phyloP scores from a whole-genome alignment of 495 filamentous ascomycete species.

The Daldinia bambusicola region DNA sequence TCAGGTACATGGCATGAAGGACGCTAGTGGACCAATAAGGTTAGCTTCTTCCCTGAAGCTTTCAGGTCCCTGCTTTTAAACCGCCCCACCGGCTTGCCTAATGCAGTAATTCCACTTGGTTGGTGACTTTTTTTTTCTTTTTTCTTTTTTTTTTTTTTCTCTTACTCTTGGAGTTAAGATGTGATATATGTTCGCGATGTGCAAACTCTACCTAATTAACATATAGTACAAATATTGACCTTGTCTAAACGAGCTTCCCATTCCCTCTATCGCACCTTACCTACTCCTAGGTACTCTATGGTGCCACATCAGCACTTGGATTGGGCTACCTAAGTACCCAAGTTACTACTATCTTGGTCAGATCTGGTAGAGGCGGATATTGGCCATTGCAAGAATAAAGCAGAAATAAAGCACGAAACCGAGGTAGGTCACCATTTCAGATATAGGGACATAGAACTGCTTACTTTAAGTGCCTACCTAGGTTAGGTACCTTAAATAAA shows the following conservation, averaged over 20 bases:
- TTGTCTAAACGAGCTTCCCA: background rate
- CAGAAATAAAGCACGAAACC: background rate
- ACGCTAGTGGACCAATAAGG: slow-evolving; percentile 26
- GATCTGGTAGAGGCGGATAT: background rate
- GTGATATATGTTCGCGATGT: background rate
- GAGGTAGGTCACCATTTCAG: background rate
- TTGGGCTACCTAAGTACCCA: no score
- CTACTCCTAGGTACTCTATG: background rate
- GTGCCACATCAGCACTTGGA: background rate
- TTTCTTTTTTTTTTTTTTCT: background rate
- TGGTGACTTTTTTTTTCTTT: background rate
- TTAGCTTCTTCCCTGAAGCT: slow-evolving; percentile 9
- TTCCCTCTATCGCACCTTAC: background rate
- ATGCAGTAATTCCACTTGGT: slow-evolving; percentile 13
- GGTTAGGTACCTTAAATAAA: no score
- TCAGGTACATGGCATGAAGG: slow-evolving; percentile 25
- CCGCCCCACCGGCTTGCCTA: slow-evolving; percentile 23
- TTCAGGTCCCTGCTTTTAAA: slow-evolving; percentile 2
- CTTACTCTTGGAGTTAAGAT: background rate
- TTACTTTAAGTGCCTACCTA: background rate
- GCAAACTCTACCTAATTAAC: background rate
- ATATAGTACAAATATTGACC: background rate
- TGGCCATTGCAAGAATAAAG: background rate
- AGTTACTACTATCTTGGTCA: background rate
- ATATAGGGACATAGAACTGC: background rate